Evolutionary conservation across 2,329 filamentous ascomycete genomes (phyloP), one percentile per base, ranked within the genome.

Genomic region (Cercospora zeae-maydis): DNA sequence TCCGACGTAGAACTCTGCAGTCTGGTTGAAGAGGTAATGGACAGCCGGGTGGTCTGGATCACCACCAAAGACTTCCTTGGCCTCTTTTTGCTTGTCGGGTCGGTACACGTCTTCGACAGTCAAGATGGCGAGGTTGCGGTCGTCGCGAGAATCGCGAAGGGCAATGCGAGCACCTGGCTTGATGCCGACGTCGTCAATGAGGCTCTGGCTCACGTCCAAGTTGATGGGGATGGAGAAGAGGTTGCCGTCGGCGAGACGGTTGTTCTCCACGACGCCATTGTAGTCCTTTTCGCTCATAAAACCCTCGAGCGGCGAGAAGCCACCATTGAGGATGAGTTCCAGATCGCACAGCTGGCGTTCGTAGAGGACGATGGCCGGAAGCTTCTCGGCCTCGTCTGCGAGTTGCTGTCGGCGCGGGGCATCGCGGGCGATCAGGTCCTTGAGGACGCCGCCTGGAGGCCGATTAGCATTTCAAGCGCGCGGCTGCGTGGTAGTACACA

Each of bases 281-380:
- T 96, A 99, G 80, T 99, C 95, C 80, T 92, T 89, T 84, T 99
- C 88, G 78, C 86, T 96, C 90, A 99, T 89, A 83, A 99, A 99
- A 74, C 93, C 95, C 86, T 99, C 93, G 42, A 99, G 86, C 63
- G 95, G 95, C 69, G 93, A 97, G 83, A 99, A 99, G 69, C 95
- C 95, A 77, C 95, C 95, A 79, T 92, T 98, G 78, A 99, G 88
- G 75, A 99, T 92, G 79, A 99, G 81, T 81, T 99, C 95, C 70
- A 99, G 85, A 84, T 99, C 95, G 81, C 95, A 99, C 55, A 99
- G 88, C 81, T 99, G 95, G 74, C 95, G 88, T 84, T 99, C 95
- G 57, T 86, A 90, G 70, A 99, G 87, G 64, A 89, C 81, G 70
- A 99, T 84, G 37, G 93, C 90, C 37, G 92, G 91, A 51, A 98